Evolutionary conservation across 495 filamentous ascomycete genomes (phyloP), one percentile per base, ranked within the genome.

Genomic region (Daldinia loculata): DNA sequence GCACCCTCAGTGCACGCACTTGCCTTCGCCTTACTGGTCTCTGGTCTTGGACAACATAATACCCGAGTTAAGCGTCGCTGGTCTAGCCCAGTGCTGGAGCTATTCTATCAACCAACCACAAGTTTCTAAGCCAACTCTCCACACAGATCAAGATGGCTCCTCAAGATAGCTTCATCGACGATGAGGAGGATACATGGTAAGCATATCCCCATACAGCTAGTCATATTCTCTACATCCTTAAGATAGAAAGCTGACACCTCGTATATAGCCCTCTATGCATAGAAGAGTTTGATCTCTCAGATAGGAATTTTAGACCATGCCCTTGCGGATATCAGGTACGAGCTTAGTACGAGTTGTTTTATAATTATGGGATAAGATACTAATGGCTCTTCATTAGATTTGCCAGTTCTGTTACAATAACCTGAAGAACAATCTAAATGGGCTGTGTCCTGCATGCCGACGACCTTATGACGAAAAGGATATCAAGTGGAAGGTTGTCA

Each of bases 341-440:
- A 75, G 2, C 27, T 41, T 56, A 4, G 9, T 45, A n/a, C 6
- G 27, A 36, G 34, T 36, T 56, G n/a, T 41, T 19, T 48, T 3
- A 48, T 32, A 58, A 55, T 56, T 22, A 30, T 61, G 24, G 32
- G 19, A 55, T 50, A 50, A 0, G 30, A 50, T 22, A 26, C 74
- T 78, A 56, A 78, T 69, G n/a, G 15, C 26, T 30, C 39, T 52
- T 11, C 27, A 51, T 30, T 76, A 99, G 95, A 93, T 99, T 75
- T 99, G 96, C 79, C 96, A 98, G 84, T 99, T 99, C 82, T 99
- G 96, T 81, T 98, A 91, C 84, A 97, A 99, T 83, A 98, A 98
- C 74, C 95, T 99, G 80, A 95, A 93, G 79, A 92, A 90, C 64
- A 97, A 94, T 69, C 90, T 97, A 86, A 97, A 97, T 77, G 93